phyloP scores from a whole-genome alignment of 208 protist species.

The Acanthamoeba royreba region DNA sequence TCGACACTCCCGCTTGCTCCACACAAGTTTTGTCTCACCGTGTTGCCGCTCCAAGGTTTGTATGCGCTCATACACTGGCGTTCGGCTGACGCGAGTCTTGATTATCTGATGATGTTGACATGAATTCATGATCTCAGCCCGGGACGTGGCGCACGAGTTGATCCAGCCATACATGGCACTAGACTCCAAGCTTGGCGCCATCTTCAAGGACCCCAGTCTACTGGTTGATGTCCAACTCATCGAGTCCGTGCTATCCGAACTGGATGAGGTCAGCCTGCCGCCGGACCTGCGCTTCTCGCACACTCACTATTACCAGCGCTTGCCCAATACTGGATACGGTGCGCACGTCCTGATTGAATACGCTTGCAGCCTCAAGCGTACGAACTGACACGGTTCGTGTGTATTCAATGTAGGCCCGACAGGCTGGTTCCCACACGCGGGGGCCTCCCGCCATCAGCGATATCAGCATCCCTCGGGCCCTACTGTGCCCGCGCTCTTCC shows the following conservation, averaged over 20 bases:
- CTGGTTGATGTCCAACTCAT: not conserved
- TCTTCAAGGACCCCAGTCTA: not conserved
- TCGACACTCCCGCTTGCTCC: not conserved
- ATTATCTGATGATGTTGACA: too few relatives aligned
- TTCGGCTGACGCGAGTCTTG: not conserved
- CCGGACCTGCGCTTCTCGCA: not conserved
- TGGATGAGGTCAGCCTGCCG: not conserved
- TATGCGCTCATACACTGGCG: not conserved
- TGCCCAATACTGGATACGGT: not conserved
- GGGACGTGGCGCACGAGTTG: not conserved
- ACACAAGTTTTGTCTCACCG: not conserved
- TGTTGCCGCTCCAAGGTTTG: not conserved
- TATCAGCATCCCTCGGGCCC: too few relatives aligned
- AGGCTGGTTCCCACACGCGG: too few relatives aligned
- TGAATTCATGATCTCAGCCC: too few relatives aligned
- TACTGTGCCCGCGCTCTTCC: too few relatives aligned
- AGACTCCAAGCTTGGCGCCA: not conserved
- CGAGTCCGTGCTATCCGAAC: not conserved
- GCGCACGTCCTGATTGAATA: too few relatives aligned
- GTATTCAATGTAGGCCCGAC: too few relatives aligned
- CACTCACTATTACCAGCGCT: not conserved
- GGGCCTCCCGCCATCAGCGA: too few relatives aligned
- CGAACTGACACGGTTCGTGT: too few relatives aligned
- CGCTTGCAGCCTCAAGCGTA: too few relatives aligned
- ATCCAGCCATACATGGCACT: not conserved